A percentile compares a stretch with the other conserved stretches of the same genome.
Evolutionary conservation across 75 land plant genomes (phyloP).

Genomic region (Pseudotsuga menziesii): DNA sequence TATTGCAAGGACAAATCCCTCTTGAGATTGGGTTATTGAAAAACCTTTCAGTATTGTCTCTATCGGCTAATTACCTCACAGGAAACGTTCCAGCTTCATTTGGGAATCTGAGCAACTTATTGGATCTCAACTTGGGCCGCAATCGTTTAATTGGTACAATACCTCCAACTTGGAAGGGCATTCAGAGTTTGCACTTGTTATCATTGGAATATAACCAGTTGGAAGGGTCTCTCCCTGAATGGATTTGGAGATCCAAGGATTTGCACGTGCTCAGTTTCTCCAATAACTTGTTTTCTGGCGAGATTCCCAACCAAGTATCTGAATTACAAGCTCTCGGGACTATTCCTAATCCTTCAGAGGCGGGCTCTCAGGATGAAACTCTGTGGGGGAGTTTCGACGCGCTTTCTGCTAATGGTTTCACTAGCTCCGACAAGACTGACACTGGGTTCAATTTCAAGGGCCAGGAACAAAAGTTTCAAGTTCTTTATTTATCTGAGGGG

Average conservation of each 20-base stretch:
- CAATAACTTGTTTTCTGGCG: constrained; percentile 44
- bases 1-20: constrained; percentile 46
- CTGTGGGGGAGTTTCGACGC: constrained; percentile 14
- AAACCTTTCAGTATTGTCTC: constrained; percentile 36
- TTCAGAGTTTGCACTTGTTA: constrained; percentile 33
- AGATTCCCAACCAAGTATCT: constrained; percentile 44
- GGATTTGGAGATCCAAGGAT: constrained; percentile 23
- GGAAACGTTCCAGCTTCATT: constrained; percentile 43
- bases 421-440: constrained; percentile 8
- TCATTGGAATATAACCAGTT: constrained; percentile 43
- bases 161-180: constrained; percentile 21
- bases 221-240: constrained; percentile 28
- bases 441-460: background rate
- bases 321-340: constrained; percentile 4
- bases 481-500: constrained; percentile 4
- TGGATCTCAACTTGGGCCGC: constrained; percentile 43
- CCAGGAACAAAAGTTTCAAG: background rate
- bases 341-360: constrained; percentile 27
- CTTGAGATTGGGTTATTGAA: constrained; percentile 29
- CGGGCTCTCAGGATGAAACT: constrained; percentile 10
- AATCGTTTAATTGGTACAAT: constrained; percentile 48
- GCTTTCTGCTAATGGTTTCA: constrained; percentile 15
- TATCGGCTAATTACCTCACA: constrained; percentile 38
- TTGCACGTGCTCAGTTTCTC: constrained; percentile 66
- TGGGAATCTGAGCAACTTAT: constrained; percentile 33